A percentile compares a stretch with the other conserved stretches of the same genome.
Evolutionary conservation across 2,329 filamentous ascomycete genomes (phyloP).

Genomic region (Coniochaeta sp.): DNA sequence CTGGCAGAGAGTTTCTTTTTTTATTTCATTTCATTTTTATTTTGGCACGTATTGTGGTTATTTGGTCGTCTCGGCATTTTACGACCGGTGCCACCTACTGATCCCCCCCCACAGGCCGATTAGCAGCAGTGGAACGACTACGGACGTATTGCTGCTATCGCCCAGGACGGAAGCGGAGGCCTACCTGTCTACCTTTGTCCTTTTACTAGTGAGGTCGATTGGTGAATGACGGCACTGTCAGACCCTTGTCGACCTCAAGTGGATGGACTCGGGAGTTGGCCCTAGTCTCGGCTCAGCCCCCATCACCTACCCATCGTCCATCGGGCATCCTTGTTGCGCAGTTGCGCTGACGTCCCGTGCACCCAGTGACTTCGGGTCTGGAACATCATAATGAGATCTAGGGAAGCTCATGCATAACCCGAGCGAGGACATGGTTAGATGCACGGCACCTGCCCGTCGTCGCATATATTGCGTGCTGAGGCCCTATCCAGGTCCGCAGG

Average conservation of each 20-base stretch:
- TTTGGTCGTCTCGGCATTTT: not conserved
- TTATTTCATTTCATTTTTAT: too few species aligned
- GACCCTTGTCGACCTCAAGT: not conserved
- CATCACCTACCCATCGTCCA: not conserved
- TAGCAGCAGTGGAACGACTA: not conserved
- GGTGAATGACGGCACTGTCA: not conserved
- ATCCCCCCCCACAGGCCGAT: not conserved
- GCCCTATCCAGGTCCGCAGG: not conserved
- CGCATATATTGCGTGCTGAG: not conserved
- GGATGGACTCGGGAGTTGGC: not conserved
- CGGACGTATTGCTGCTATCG: not conserved
- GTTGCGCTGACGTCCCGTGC: not conserved
- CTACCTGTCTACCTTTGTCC: too few species aligned
- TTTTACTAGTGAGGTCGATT: not conserved
- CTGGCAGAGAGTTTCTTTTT: too few species aligned
- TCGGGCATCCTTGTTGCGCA: not conserved
- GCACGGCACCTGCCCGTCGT: not conserved
- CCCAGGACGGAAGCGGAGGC: not conserved
- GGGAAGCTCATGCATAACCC: not conserved
- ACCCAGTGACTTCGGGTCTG: not conserved
- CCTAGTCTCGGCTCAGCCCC: not conserved
- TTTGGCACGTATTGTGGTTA: too few species aligned
- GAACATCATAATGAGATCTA: not conserved
- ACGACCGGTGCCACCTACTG: not conserved
- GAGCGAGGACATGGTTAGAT: not conserved